Conservation (phyloP, 2,329 filamentous ascomycete genomes). For the Coniochaeta prunicola region DNA sequence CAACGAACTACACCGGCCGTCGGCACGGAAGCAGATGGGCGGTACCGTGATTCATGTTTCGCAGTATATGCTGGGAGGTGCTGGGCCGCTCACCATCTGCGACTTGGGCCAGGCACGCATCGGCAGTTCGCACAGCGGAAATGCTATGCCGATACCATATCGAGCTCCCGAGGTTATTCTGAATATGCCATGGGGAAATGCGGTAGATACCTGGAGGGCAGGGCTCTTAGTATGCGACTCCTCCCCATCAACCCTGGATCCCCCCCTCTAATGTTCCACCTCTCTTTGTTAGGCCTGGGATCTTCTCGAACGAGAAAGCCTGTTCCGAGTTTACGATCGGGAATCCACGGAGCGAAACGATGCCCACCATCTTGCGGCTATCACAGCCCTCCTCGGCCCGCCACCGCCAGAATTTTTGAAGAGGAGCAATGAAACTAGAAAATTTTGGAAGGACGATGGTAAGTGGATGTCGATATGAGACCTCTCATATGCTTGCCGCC, state of each 20-base stretch:
- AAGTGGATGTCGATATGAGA: too few relatives aligned
- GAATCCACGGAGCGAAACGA: conserved; percentile 16
- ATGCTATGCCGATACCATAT: conserved; percentile 21
- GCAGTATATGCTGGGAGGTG: conserved; percentile 21
- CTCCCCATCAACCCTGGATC: background rate
- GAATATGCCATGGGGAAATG: conserved; percentile 23
- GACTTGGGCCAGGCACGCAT: conserved; percentile 30
- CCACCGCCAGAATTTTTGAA: conserved; percentile 17
- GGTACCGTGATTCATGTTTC: conserved; percentile 23
- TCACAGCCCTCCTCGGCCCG: conserved; percentile 19
- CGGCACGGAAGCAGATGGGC: conserved; percentile 20
- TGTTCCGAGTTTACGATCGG: conserved; percentile 18
- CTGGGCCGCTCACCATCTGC: conserved; percentile 21
- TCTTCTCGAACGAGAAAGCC: conserved; percentile 12
- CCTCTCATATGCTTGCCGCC: too few relatives aligned
- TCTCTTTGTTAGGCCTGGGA: conserved; percentile 16
- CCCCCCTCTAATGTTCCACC: background rate
- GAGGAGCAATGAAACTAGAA: conserved; percentile 11
- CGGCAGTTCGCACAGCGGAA: conserved; percentile 13
- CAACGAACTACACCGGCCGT: too few relatives aligned
- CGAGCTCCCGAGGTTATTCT: conserved; percentile 30
- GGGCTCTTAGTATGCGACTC: conserved; percentile 21
- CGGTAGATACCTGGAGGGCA: conserved; percentile 27
- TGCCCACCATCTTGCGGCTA: conserved; percentile 19
- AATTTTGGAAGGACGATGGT: conserved; percentile 20